Evolutionary conservation across 148 eudicot species (phyloP), one percentile per base, ranked within the genome.

Genomic region (Cornus controversa): DNA sequence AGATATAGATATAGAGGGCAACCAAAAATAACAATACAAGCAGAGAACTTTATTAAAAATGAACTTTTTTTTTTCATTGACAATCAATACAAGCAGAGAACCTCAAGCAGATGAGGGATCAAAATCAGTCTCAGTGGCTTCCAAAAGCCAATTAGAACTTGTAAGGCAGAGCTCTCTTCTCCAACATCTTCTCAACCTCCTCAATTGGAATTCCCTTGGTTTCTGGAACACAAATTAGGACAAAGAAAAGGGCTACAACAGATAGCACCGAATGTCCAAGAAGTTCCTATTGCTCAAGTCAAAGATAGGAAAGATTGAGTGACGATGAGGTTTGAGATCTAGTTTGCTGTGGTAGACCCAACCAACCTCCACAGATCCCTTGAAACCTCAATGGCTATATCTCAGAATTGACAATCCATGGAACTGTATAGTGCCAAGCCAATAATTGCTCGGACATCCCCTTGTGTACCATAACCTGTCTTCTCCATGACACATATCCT

Each of bases 381-480:
- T 92, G 71, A 66, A 79, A 91, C 66, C 90, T 82, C 6, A 91
- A 50, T 20, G 95, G 95, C 65, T 91, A 89, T 54, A 91, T 87
- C 79, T 91, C 95, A 0, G 92, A 91, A 80, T 91, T 89, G 4
- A 89, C 83, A 26, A 86, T 86, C 95, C 95, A 91, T 8, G 95
- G 95, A 15, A 86, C 90, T 0, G 95, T 91, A 0, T 91, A 88
- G 78, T 1, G 85, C 90, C 27, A 89, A 75, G 18, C 88, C 87
- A 0, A 18, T 73, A 80, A n/a, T 80, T 86, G 83, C 95, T 91
- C 4, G 95, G 95, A 67, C 95, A 91, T 2, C 95, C 92, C 37
- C 84, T 75, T 5, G 92, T 81, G 91, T 84, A 91, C 88, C 87
- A 89, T 69, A 77, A 45, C 67, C 89, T 80, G 16, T 84, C 78